Evolutionary conservation across 2,329 filamentous ascomycete species (phyloP).

Genomic region (Colletotrichum falcatum): DNA sequence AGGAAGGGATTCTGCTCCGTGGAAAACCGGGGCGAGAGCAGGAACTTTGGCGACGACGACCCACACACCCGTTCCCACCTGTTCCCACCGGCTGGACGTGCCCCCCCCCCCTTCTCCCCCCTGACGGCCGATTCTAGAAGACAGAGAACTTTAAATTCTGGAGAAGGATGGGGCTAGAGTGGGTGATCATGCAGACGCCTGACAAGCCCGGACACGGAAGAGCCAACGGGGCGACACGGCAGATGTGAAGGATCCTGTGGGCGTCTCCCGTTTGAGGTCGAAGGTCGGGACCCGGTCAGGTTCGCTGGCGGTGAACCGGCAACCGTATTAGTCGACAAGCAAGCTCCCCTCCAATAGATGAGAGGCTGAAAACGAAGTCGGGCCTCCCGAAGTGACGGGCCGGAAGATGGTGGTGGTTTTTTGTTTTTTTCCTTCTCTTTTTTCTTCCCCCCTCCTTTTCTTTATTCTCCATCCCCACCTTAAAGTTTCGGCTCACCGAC

Average conservation of each 20-base stretch:
- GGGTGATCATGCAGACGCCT: conserved; percentile 40
- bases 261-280: conserved; percentile 37
- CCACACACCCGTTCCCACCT: conserved; percentile 35
- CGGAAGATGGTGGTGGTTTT: not conserved
- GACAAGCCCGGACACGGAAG: conserved; percentile 27
- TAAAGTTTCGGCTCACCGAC: not conserved
- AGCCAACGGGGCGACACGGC: conserved; percentile 25
- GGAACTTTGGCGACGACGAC: conserved; percentile 19
- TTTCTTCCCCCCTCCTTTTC: no score
- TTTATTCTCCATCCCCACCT: not conserved
- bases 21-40: conserved; percentile 28
- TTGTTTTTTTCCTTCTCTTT: no score
- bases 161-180: conserved; percentile 7
- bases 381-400: not conserved
- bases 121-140: conserved; percentile 31
- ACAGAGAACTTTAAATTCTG: conserved; percentile 38
- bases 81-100: conserved; percentile 31
- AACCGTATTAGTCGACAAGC: not conserved
- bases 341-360: not conserved
- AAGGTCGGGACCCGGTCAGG: conserved; percentile 36
- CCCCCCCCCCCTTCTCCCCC: not conserved
- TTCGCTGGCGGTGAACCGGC: conserved; percentile 25
- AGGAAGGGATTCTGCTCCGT: conserved; percentile 36
- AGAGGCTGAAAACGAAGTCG: not conserved
- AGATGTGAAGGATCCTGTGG: conserved; percentile 10